These are phyloP conservation scores for Fraxinus latifolia DNA, from an alignment of 305 asterid genomes.

Conservation along the genomic window DNA sequence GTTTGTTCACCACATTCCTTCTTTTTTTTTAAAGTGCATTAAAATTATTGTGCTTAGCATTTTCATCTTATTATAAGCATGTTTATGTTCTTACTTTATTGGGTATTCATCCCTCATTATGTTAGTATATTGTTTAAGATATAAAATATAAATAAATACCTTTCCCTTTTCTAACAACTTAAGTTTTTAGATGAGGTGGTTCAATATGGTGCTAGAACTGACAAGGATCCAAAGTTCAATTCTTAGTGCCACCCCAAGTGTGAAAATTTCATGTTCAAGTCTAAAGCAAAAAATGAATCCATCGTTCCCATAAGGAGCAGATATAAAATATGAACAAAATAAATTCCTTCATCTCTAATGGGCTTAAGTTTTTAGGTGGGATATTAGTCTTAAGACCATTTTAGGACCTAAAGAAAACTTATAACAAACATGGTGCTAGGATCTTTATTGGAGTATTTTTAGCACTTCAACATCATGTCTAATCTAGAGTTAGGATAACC, in stretches of 20 bases:
- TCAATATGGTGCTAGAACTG: background rate
- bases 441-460: slow-evolving; percentile 10
- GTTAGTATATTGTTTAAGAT: background rate
- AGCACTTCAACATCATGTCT: background rate
- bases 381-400: slow-evolving; percentile 12
- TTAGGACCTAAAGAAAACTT: background rate
- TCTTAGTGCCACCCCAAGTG: background rate
- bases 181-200: background rate
- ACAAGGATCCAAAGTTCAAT: background rate
- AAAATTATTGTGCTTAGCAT: background rate
- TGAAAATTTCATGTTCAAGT: background rate
- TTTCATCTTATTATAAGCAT: background rate
- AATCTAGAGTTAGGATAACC: background rate
- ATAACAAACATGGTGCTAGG: slow-evolving; percentile 2
- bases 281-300: background rate
- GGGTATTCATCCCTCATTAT: slow-evolving; percentile 4
- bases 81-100: background rate
- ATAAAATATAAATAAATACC: background rate
- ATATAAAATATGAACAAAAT: background rate
- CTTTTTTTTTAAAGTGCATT: background rate
- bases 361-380: background rate
- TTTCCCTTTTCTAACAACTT: background rate
- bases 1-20: slow-evolving; percentile 26
- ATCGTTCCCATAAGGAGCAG: background rate
- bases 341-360: background rate